Base-by-base conservation (phyloP, 129 eudicot species). In the Silybum marianum region DNA sequence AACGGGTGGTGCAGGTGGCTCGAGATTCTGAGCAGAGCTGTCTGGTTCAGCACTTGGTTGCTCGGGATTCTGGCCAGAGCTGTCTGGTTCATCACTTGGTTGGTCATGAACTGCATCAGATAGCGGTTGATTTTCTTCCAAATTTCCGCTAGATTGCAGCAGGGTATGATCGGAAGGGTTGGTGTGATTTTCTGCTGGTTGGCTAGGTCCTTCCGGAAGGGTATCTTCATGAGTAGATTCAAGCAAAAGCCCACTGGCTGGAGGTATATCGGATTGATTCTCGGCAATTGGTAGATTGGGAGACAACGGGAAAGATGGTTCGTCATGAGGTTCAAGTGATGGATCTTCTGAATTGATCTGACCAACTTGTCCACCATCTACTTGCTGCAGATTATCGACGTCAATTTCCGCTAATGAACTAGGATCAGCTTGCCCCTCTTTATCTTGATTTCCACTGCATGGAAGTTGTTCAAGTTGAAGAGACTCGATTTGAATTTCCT, bases 401-500 rank as follows among this genome's bases (percentile, higher is more conserved):
- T 80, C 78, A 75, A 46, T 72, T 73, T 48, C 83, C 9, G 13
- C 69, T 18, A 36, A 58, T 34, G 77, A 62, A 78, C 44, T 71
- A 28, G 70, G 38, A 68, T 82, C 71, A 58, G 70, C 75, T 71
- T 19, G 79, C 24, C 22, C 79, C 68, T 81, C 86, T 46, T 44
- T 79, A 79, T 83, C 87, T 71, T 46, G 87, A 23, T 26, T 24
- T 71, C 62, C 75, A 78, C 40, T 26, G 66, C 26, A 63, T 46
- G 62, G 44, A 40, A 67, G 30, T 30, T 40, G 75, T 78, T 68
- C 34, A 76, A 19, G 34, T 78, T 44, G 44, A 48, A 34, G 60
- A 68, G 75, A 26, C 32, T 84, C 78, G 44, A 70, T 81, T 36
- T 83, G 78, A 24, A 19, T 69, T 62, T 69, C 93, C 90, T 89